Base-by-base conservation (phyloP, 1,284 basidiomycete genomes). In the Rhodotorula sp. region DNA sequence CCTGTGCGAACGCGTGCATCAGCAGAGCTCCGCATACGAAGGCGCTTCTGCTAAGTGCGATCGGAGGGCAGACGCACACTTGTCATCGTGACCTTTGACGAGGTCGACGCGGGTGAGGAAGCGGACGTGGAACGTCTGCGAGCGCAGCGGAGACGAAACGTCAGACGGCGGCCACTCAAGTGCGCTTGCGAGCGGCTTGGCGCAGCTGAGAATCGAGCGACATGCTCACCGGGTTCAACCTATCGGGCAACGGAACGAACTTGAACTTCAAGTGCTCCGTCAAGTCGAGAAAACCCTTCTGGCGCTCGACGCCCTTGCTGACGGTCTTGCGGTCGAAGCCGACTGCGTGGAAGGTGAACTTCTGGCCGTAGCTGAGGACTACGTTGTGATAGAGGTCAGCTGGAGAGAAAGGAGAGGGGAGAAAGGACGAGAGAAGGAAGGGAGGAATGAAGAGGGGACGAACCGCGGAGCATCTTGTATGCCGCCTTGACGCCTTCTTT, bases 71-170 rank as follows among this genome's bases (percentile, higher is more conserved):
- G 7, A 40, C 55, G 16, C 55, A 57, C 73, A 74, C 7, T 67
- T 57, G 30, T 65, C 64, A 54, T 62, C 61, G 48, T 28, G 47
- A 20, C 58, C 56, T 46, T 70, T 68, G 22, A 55, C 50, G 22
- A 74, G 48, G 51, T 71, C 69, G 28, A 74, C n/a, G 28, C 69
- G 68, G 13, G 60, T 62, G 24, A 74, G 34, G 56, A 74, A 74
- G 56, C 67, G 67, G 28, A 72, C 26, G 34, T 67, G 59, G 40
- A 72, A 61, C 8, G 54, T 54, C 71, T 72, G 55, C n/a, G 20
- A 0, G 52, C 10, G 24, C 0, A 1, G 3, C 1, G 8, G 60
- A 24, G 13, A 28, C 6, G 11, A 8, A 10, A 2, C 11, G 51
- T 65, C 40, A 65, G 64, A 31, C 15, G 13, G 3, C 2, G 40